Conservation (phyloP, 2,329 filamentous ascomycete genomes). For the Botryotinia narcissicola region DNA sequence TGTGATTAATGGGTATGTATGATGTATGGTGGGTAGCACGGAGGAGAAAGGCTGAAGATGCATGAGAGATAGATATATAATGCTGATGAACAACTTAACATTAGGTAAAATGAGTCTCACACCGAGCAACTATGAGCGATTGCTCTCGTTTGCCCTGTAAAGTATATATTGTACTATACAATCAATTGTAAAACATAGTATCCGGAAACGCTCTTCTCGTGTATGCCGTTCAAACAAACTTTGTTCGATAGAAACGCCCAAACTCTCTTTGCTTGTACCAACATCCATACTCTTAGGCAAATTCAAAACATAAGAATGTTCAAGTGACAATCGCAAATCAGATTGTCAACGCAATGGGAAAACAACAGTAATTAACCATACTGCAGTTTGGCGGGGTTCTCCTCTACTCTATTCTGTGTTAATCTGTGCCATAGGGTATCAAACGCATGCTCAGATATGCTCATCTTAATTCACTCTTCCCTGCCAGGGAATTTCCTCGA, state of each 20-base stretch:
- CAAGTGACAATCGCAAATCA: background rate
- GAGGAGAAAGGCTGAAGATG: background rate
- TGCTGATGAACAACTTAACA: background rate
- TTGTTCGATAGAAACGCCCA: background rate
- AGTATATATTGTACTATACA: background rate
- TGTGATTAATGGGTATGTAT: background rate
- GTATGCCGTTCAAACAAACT: background rate
- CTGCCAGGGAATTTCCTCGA: background rate
- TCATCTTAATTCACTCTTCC: conserved; percentile 14
- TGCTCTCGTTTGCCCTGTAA: background rate
- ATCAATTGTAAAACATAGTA: background rate
- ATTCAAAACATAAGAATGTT: background rate
- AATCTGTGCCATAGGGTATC: background rate
- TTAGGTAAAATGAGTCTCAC: background rate
- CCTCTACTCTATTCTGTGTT: background rate
- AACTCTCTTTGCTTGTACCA: background rate
- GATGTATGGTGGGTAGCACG: conserved; percentile 1
- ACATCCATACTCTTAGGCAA: background rate
- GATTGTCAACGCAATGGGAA: background rate
- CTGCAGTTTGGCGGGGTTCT: background rate
- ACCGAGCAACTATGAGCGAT: background rate
- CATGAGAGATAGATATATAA: background rate
- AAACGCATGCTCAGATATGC: conserved; percentile 7
- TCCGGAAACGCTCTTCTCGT: background rate
- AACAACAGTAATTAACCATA: background rate